These are phyloP conservation scores for Artemisia princeps DNA, from an alignment of 140 eudicot genomes.

Conservation along the genomic window DNA sequence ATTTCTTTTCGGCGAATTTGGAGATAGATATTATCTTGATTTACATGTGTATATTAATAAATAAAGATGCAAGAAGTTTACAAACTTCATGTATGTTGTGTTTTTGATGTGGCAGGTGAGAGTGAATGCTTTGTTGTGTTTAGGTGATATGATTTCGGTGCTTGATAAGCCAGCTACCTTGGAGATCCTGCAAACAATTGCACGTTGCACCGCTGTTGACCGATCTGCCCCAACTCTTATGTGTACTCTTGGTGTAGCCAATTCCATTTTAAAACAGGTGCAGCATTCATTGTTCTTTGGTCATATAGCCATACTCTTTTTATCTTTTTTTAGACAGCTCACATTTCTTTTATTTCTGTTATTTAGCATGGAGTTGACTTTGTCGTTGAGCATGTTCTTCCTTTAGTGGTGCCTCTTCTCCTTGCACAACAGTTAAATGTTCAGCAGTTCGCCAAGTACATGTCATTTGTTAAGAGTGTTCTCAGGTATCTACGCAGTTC, in stretches of 20 bases:
- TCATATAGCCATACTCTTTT: conserved; percentile 7
- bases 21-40: conserved; percentile 12
- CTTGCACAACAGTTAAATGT: conserved; percentile 85
- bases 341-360: conserved; percentile 17
- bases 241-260: conserved; percentile 94
- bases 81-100: neutral
- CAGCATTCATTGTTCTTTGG: neutral
- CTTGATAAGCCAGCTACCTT: conserved; percentile 65
- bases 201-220: conserved; percentile 90
- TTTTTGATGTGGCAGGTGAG: conserved; percentile 61
- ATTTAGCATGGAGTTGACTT: conserved; percentile 83
- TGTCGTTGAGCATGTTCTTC: conserved; percentile 81
- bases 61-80: conserved; percentile 19
- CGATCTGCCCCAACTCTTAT: conserved; percentile 94
- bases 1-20: neutral
- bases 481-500: conserved; percentile 48
- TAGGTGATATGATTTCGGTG: conserved; percentile 66
- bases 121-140: conserved; percentile 90
- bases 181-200: conserved; percentile 75
- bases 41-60: neutral
- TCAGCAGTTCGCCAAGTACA: conserved; percentile 94
- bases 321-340: neutral
- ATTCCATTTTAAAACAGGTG: conserved; percentile 83
- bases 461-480: conserved; percentile 72
- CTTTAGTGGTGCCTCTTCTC: conserved; percentile 73